Conservation (phyloP, 306 rosid species). For the Potentilla sterilis region DNA sequence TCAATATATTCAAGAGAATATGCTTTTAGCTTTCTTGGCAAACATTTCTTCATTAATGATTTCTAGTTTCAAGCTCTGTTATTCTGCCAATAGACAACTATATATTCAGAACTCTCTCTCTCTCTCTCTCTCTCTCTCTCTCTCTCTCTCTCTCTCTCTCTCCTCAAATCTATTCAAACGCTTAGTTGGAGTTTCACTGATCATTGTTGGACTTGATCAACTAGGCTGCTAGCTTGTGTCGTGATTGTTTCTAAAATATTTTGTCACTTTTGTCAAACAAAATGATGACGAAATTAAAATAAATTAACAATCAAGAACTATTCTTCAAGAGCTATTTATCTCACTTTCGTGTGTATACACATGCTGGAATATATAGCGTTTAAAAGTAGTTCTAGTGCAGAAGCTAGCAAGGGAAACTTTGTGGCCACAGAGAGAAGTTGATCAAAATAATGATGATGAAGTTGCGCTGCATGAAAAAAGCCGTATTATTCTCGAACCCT, state of each 20-base stretch:
- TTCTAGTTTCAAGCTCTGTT: too few relatives aligned
- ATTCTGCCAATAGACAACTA: neutral
- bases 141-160: neutral
- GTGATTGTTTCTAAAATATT: slow-evolving; percentile 30
- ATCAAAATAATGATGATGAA: neutral
- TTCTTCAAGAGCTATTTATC: slow-evolving; percentile 6
- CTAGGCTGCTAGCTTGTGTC: slow-evolving; percentile 14
- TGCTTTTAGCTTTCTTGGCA: too few relatives aligned
- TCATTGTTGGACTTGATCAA: slow-evolving; percentile 29
- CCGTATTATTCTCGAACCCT: slow-evolving; percentile 41
- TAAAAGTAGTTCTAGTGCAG: slow-evolving; percentile 22
- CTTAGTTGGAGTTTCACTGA: slow-evolving; percentile 22
- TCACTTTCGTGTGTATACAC: slow-evolving; percentile 14
- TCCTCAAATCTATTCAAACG: slow-evolving; percentile 18
- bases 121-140: too few relatives aligned
- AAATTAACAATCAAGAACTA: neutral
- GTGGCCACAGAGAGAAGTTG: slow-evolving; percentile 2
- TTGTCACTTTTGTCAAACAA: slow-evolving; percentile 25
- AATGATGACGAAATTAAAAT: slow-evolving; percentile 14
- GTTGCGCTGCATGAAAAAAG: slow-evolving; percentile 30
- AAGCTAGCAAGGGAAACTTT: slow-evolving; percentile 28
- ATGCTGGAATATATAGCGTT: neutral
- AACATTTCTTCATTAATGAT: too few relatives aligned
- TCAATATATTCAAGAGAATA: too few relatives aligned
- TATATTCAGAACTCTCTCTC: too few relatives aligned